Base-by-base conservation (phyloP, 345 rosid genomes). In the Hypericum androsaemum region DNA sequence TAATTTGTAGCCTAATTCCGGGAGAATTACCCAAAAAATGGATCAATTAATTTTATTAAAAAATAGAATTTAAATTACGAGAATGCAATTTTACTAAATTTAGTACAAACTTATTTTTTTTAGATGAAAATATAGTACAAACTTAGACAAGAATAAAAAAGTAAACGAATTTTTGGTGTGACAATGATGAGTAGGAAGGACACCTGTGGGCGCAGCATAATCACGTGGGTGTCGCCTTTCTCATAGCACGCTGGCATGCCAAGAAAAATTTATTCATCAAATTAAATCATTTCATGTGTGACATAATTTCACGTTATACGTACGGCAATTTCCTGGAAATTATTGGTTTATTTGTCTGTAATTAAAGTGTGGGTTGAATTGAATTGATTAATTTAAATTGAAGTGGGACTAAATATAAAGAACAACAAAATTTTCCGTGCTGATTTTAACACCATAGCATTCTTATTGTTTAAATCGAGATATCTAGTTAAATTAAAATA, bases 161-260 rank as follows among this genome's bases (percentile, higher is more conserved):
- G 43, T 17, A 16, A 47, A 42, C 45, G 43, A 66, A 53, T 50
- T 59, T n/a, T 53, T 45, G 64, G 59, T 28, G 64, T 44, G 68
- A 81, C 83, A 84, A 82, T 87, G 89, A 84, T 90, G 96, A 79
- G 89, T 54, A 66, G 47, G 69, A 64, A 58, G 71, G 64, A 51
- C 64, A 60, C 66, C 69, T 57, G 81, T 82, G 88, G 84, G 82
- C 74, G 75, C 77, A 77, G 81, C 77, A 76, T 71, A 78, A 69
- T 87, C 89, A 83, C 80, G 95, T 83, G 95, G 89, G 79, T 56
- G 59, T 71, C 72, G 69, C 74, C 70, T 65, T 73, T 76, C 71
- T 70, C 72, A 57, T 77, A 51, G 86, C 92, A 79, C 89, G 79
- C 83, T 79, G 79, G 52, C 64, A 53, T 37, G 56, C 50, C 55